Evolutionary conservation across 2,329 filamentous ascomycete species (phyloP).

Genomic region (Kalmusia sp.): DNA sequence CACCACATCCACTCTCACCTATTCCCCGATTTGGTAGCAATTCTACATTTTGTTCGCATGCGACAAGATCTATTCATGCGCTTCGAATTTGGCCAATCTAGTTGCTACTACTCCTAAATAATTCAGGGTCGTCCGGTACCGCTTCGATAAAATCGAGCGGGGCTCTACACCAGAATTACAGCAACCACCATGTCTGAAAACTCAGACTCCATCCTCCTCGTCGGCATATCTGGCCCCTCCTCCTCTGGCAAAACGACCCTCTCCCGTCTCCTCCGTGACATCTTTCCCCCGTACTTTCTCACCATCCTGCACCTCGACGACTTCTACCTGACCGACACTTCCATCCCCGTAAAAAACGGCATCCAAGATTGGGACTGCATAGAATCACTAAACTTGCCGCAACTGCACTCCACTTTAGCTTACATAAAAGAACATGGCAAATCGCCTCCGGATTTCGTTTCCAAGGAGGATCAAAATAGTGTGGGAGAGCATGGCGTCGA

Average conservation of each 20-base stretch:
- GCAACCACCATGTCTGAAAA: neutral
- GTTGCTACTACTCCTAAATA: too few relatives aligned
- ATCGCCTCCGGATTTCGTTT: conserved; percentile 59
- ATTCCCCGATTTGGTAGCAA: conserved; percentile 1
- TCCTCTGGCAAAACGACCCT: conserved; percentile 96
- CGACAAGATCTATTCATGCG: too few relatives aligned
- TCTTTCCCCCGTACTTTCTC: conserved; percentile 67
- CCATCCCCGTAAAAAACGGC: conserved; percentile 61
- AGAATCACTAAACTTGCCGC: conserved; percentile 74
- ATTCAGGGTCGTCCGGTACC: too few relatives aligned
- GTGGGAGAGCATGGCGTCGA: conserved; percentile 51
- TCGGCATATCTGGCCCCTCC: conserved; percentile 88
- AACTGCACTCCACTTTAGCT: conserved; percentile 70
- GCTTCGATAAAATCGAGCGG: neutral
- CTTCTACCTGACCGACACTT: conserved; percentile 83
- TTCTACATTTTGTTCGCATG: neutral
- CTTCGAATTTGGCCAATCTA: too few relatives aligned
- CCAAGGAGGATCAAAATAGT: conserved; percentile 67
- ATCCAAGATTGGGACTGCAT: conserved; percentile 93
- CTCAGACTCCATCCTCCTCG: conserved; percentile 64
- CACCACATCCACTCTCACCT: conserved; percentile 11
- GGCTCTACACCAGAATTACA: neutral
- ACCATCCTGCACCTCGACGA: conserved; percentile 96
- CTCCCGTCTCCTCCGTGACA: conserved; percentile 79
- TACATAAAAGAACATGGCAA: conserved; percentile 74